Base-by-base conservation (phyloP, 108 stramenopile genomes). In the Nitzschia palea region DNA sequence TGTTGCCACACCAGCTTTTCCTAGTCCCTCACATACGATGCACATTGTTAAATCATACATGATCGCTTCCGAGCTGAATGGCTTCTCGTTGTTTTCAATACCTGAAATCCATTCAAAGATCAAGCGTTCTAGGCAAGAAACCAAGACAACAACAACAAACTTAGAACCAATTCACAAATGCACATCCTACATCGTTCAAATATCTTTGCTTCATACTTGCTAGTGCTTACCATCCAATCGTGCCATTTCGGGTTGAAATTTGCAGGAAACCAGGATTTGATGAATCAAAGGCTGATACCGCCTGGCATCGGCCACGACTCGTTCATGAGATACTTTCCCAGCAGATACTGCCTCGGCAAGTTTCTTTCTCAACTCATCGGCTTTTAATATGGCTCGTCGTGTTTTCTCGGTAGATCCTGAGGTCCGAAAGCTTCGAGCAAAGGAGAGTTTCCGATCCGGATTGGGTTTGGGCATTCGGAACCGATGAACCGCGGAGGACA, bases 21-120 rank as follows among this genome's bases (percentile, higher is more conserved):
- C 87, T 44, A 94, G 58, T 3, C 85, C 90, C 35, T 85, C 80
- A n/a, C 80, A 78, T 20, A 79, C 72, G 25, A 93, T 77, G 44
- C 84, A 77, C 72, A 96, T 86, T 9, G 78, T 80, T 23, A 96
- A 45, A 65, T 96, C 95, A 62, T 83, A 93, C 95, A 96, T 93
- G 42, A 96, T 77, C 0, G 95, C 95, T 65, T 96, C 91, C 17
- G 87, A 85, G 28, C 78, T 78, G 68, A 84, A 91, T 30, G 62
- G 76, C 18, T 64, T 48, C 10, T 62, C 42, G 45, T 62, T 73
- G 30, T 64, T 52, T 79, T 95, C 94, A 22, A 95, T 70, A 34
- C 94, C 94, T 14, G 90, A 88, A 28, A 32, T 63, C 94, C 94
- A 95, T 47, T 85, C 85, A 48, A 89, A 89, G 20, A 77, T 42